Percentiles rank a stretch among this genome's conserved stretches.
Conservation (phyloP, 768 basidiomycete species). For the Lanmaoa pseudosensibilis region DNA sequence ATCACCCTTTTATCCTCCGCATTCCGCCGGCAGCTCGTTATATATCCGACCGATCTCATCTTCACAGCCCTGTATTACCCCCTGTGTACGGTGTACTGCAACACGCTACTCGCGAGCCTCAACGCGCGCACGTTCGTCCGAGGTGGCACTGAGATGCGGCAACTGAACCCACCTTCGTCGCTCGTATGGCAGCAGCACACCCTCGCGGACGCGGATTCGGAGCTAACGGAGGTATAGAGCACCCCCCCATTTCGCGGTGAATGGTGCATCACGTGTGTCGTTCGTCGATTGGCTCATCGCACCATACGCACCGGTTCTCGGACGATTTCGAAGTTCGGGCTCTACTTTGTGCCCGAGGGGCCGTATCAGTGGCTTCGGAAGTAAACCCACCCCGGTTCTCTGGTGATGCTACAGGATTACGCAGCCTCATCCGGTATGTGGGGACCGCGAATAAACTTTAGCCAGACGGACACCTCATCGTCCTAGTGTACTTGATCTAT, state of each 20-base stretch:
- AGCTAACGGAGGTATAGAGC: neutral
- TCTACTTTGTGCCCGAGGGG: neutral
- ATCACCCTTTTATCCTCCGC: neutral
- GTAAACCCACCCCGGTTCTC: neutral
- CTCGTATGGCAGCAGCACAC: slow-evolving; percentile 7
- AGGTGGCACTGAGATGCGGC: neutral
- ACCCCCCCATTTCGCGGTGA: neutral
- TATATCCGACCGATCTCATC: slow-evolving; percentile 26
- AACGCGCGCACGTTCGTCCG: slow-evolving; percentile 26
- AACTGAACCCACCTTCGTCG: neutral
- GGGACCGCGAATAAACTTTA: too few species aligned
- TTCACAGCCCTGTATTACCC: slow-evolving; percentile 30
- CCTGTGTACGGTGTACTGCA: slow-evolving; percentile 35
- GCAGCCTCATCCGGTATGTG: neutral
- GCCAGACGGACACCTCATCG: neutral
- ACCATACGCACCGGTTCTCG: neutral
- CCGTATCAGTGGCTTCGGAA: neutral
- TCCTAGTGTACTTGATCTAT: neutral
- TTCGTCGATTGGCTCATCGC: neutral
- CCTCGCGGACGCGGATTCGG: neutral
- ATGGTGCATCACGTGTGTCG: neutral
- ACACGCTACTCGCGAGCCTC: slow-evolving; percentile 35
- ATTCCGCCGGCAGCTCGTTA: slow-evolving; percentile 13
- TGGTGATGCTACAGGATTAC: neutral
- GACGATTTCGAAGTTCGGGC: neutral